phyloP scores from a whole-genome alignment of 2,329 filamentous ascomycete genomes.

The Fusarium incarnatum region DNA sequence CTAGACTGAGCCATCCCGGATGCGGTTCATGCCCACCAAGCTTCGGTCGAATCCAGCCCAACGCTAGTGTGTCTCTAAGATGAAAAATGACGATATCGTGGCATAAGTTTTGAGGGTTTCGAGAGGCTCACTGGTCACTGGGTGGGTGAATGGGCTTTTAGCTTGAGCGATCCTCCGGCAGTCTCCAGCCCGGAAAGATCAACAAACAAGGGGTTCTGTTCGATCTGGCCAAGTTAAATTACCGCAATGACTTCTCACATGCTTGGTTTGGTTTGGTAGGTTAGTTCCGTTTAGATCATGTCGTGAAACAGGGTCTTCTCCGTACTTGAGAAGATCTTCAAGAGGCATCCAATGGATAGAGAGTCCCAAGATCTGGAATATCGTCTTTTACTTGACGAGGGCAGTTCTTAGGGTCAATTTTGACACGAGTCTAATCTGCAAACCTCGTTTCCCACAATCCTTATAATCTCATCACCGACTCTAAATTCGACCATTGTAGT shows the following conservation, averaged over 20 bases:
- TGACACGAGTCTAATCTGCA: background rate
- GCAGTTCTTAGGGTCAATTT: background rate
- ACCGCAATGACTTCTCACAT: constrained; percentile 13
- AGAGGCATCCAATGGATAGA: constrained; percentile 12
- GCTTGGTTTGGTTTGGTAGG: constrained; percentile 3
- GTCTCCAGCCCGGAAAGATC: constrained; percentile 24
- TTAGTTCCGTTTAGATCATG: constrained; percentile 29
- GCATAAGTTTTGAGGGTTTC: constrained; percentile 24
- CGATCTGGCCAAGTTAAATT: constrained; percentile 13
- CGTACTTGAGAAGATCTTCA: constrained; percentile 3
- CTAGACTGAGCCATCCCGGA: constrained; percentile 39
- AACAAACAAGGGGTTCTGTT: constrained; percentile 21
- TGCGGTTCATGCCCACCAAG: constrained; percentile 44
- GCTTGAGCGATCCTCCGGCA: constrained; percentile 25
- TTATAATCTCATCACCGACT: background rate
- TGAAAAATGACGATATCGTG: constrained; percentile 46
- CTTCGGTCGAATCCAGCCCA: constrained; percentile 35
- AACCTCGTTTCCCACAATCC: background rate
- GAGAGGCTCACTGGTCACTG: constrained; percentile 15
- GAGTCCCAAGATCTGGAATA: background rate
- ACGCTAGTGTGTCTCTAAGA: constrained; percentile 42
- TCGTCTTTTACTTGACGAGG: background rate
- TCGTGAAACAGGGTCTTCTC: constrained; percentile 33
- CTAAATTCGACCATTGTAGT: background rate
- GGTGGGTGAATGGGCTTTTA: constrained; percentile 18